These are phyloP conservation scores for Ophiocytium majus DNA, from an alignment of 352 stramenopile species.

Conservation along the genomic window DNA sequence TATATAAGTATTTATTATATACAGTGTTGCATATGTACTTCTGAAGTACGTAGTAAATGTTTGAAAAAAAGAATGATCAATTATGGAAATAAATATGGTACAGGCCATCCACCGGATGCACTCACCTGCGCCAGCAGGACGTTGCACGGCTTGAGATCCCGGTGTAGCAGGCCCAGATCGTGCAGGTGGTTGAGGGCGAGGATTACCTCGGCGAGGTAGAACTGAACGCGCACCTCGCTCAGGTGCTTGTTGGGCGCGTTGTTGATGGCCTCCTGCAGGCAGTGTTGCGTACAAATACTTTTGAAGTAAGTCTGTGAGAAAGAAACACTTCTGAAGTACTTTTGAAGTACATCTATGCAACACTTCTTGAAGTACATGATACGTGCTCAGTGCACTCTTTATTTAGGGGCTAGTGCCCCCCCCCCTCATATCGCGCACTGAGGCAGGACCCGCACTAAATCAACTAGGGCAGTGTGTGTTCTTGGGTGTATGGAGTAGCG, in stretches of 20 bases:
- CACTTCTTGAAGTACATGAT: too few species aligned
- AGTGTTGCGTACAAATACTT: neutral
- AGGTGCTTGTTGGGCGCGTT: slow-evolving; percentile 67
- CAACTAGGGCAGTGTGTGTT: too few species aligned
- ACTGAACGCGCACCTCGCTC: slow-evolving; percentile 67
- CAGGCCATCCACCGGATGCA: too few species aligned
- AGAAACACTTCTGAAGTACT: neutral
- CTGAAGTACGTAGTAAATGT: too few species aligned
- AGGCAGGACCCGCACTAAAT: neutral
- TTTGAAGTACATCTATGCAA: neutral
- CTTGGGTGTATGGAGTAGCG: too few species aligned
- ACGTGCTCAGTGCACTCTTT: too few species aligned
- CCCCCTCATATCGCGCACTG: neutral
- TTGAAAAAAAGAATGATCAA: too few species aligned
- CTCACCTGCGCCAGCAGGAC: too few species aligned
- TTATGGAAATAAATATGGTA: too few species aligned
- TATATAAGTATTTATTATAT: too few species aligned
- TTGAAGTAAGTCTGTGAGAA: neutral
- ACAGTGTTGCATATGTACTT: too few species aligned
- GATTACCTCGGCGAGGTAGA: slow-evolving; percentile 78
- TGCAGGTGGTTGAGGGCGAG: slow-evolving; percentile 75
- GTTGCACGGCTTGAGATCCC: slow-evolving; percentile 79
- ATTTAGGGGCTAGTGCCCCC: neutral
- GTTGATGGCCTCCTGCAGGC: slow-evolving; percentile 71
- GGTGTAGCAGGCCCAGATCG: slow-evolving; percentile 57